Percentiles rank a stretch among this genome's conserved stretches.
Evolutionary conservation across 495 filamentous ascomycete genomes (phyloP).

Genomic region (Mytilinidion resinicola): DNA sequence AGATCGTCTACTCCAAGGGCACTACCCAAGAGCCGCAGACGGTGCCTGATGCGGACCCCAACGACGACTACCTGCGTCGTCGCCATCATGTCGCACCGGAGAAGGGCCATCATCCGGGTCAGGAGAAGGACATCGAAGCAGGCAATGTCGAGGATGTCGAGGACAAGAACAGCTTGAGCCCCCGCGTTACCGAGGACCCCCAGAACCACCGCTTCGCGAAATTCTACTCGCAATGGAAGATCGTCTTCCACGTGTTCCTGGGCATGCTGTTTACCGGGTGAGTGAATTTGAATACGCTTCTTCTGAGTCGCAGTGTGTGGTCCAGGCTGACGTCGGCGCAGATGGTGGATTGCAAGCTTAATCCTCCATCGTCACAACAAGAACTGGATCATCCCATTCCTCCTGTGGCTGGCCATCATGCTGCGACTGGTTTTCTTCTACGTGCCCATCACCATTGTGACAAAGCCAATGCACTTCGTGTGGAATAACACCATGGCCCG

Average conservation of each 20-base stretch:
- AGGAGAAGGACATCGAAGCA: slow-evolving; percentile 25
- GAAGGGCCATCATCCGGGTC: not conserved
- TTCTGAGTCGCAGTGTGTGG: not conserved
- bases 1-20: slow-evolving; percentile 45
- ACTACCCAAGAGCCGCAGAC: slow-evolving; percentile 41
- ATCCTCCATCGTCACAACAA: slow-evolving; percentile 64
- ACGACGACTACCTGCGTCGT: slow-evolving; percentile 35
- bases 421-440: slow-evolving; percentile 69
- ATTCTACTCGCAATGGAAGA: slow-evolving; percentile 39
- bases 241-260: slow-evolving; percentile 45
- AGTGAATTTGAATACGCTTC: slow-evolving; percentile 22
- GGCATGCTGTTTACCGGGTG: slow-evolving; percentile 58
- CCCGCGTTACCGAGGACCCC: slow-evolving; percentile 32
- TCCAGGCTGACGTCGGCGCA: slow-evolving; percentile 27
- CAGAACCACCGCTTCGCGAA: slow-evolving; percentile 28
- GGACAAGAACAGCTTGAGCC: slow-evolving; percentile 39
- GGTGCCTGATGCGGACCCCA: slow-evolving; percentile 39
- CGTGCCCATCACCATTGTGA: slow-evolving; percentile 59
- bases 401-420: slow-evolving; percentile 69
- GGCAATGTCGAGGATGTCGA: slow-evolving; percentile 31
- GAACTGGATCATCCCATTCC: slow-evolving; percentile 79
- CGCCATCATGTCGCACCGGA: slow-evolving; percentile 35
- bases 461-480: slow-evolving; percentile 55
- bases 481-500: slow-evolving; percentile 59
- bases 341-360: slow-evolving; percentile 85